Conservation (phyloP, 108 stramenopile genomes). For the Aurantiochytrium sp. region DNA sequence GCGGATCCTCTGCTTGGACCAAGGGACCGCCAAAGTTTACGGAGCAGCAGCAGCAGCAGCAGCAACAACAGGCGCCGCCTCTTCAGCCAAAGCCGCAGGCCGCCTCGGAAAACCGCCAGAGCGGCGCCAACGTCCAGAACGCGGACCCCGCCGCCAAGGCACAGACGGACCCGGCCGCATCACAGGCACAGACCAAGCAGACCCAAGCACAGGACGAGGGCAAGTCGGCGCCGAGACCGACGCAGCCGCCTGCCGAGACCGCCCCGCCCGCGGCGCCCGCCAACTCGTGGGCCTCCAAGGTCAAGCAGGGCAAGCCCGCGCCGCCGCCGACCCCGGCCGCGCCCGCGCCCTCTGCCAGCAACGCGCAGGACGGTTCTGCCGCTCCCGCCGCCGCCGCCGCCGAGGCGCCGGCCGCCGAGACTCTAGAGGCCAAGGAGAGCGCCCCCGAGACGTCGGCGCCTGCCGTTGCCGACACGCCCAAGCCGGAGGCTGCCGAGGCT, state of each 20-base stretch:
- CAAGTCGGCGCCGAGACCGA: background rate
- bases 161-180: background rate
- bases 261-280: background rate
- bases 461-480: background rate
- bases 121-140: background rate
- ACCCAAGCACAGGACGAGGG: no score
- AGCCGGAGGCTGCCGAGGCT: background rate
- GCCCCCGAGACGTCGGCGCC: background rate
- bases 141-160: background rate
- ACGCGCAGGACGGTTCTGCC: background rate
- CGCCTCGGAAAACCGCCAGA: background rate
- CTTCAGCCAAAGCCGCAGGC: background rate
- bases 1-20: constrained; percentile 13
- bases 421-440: background rate
- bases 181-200: background rate
- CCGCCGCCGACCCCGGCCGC: background rate
- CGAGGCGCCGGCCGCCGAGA: background rate
- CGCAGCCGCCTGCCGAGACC: background rate
- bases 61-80: no score
- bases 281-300: background rate
- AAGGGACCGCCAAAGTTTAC: constrained; percentile 8
- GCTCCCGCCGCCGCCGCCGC: background rate
- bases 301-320: background rate
- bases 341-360: background rate
- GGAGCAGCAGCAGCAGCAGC: background rate